Conservation (phyloP, 208 protist species). For the Phytomonas francai region DNA sequence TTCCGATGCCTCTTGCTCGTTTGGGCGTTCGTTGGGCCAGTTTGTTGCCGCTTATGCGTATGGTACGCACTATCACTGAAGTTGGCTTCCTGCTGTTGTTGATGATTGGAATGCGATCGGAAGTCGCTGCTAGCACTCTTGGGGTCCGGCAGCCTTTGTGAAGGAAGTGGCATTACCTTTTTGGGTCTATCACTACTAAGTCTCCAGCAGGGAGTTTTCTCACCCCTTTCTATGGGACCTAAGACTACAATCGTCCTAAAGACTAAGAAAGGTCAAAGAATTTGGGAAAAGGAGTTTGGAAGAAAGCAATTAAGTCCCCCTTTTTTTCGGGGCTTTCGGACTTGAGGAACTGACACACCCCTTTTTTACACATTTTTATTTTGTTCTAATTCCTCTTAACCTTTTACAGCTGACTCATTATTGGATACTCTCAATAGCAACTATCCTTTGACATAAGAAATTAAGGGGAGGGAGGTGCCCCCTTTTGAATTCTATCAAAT, state of each 20-base stretch:
- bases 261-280: not conserved
- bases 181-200: not conserved
- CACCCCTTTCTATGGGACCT: not conserved
- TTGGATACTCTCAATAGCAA: not conserved
- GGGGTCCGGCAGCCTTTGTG: not conserved
- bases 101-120: not conserved
- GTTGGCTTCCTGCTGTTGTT: constrained; percentile 5
- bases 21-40: not conserved
- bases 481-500: not conserved
- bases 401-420: not conserved
- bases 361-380: not conserved
- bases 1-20: not conserved
- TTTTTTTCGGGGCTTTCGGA: not conserved
- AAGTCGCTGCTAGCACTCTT: not conserved
- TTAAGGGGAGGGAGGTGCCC: not conserved
- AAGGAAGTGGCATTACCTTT: not conserved
- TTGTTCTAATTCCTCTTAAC: not conserved
- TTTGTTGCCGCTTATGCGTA: constrained; percentile 13
- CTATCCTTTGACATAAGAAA: not conserved
- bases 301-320: not conserved
- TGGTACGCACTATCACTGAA: constrained; percentile 26
- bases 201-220: not conserved
- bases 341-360: not conserved
- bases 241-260: not conserved
- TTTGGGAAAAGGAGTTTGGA: not conserved